Base-by-base conservation (phyloP, 345 rosid species). In the Aquilaria sinensis region DNA sequence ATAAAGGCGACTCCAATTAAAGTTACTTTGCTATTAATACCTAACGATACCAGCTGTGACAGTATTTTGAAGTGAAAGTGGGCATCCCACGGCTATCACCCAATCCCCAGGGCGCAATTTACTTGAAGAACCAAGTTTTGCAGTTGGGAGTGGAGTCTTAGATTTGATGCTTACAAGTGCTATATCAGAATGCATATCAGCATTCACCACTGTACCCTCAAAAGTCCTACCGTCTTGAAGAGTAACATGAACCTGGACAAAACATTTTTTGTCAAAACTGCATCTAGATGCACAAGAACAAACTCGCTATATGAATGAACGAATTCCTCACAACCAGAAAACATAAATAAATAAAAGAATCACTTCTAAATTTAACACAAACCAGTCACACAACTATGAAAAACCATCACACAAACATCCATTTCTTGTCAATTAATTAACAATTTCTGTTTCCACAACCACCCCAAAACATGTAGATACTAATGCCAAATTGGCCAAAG, bases 101-200 rank as follows among this genome's bases (percentile, higher is more conserved):
- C 97, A 93, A 64, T 93, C 98, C 46, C 98, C 98, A 56, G 97
- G 94, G 68, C 92, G 94, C 74, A 93, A 86, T 77, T 77, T 86
- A 72, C 80, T 82, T 10, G 98, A 90, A 53, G 76, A 81, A 57
- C 98, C 97, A 84, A 90, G 87, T 51, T 83, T 83, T 55, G 97
- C 97, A 15, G 79, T 76, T 43, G 94, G 97, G 59, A 90, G 80
- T 53, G 98, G 92, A 37, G 81, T 80, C 70, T 83, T 86, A 1
- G 94, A 90, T 32, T 84, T 76, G 61, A 93, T 93, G 80, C 87
- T 93, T 52, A 90, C 92, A 10, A 93, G 78, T 66, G 97, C 98
- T 71, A 93, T 90, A 75, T 93, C 97, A 45, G 98, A 93, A 69
- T 87, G 98, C 65, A 90, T 60, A 78, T 93, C 98, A 33, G 81